A percentile compares a stretch with the other conserved stretches of the same genome.
Evolutionary conservation across 345 rosid species (phyloP).

Genomic region (Citrus maxima): DNA sequence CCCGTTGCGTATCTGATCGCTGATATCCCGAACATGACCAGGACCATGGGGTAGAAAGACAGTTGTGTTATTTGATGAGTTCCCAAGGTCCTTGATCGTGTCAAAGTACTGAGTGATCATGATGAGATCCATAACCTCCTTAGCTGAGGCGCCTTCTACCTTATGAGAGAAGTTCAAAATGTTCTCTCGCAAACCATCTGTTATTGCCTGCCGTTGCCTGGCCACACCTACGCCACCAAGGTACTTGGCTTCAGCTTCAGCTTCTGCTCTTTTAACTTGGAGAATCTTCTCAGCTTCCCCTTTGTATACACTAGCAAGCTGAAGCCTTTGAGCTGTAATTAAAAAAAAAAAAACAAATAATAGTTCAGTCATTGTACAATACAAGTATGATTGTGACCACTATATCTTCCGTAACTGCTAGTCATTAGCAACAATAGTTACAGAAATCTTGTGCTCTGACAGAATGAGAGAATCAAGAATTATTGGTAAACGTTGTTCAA

Average conservation of each 20-base stretch:
- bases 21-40: slow-evolving; percentile 85
- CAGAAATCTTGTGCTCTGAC: neutral
- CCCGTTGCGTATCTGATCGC: slow-evolving; percentile 87
- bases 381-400: neutral
- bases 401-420: neutral
- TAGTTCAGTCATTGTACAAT: neutral
- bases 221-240: slow-evolving; percentile 98
- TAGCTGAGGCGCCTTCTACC: slow-evolving; percentile 85
- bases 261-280: slow-evolving; percentile 87
- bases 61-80: slow-evolving; percentile 89
- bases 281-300: slow-evolving; percentile 98
- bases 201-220: slow-evolving; percentile 96
- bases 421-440: neutral
- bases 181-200: slow-evolving; percentile 94
- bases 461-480: neutral
- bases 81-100: slow-evolving; percentile 89
- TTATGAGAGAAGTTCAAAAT: slow-evolving; percentile 87
- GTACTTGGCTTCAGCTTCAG: slow-evolving; percentile 94
- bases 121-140: slow-evolving; percentile 97
- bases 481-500: too few species aligned
- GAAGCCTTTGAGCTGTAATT: slow-evolving; percentile 89
- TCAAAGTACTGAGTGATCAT: slow-evolving; percentile 98
- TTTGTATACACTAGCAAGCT: slow-evolving; percentile 97
- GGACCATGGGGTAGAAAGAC: slow-evolving; percentile 98
- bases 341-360: too few species aligned